Base-by-base conservation (phyloP, 805 yeast genomes). In the Isabelozyma gotoi region DNA sequence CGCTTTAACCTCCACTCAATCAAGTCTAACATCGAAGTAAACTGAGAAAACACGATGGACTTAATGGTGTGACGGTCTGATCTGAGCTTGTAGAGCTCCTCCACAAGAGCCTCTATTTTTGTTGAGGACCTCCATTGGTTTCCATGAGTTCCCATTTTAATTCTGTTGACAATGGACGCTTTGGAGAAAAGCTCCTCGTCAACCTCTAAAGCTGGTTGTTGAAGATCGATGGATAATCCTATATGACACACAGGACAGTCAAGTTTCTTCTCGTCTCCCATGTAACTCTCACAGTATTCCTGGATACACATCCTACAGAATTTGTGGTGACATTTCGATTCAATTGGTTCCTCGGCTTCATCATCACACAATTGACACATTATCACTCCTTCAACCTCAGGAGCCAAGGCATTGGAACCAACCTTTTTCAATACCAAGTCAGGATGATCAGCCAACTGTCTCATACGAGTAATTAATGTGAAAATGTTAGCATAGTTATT, bases 391-490 rank as follows among this genome's bases (percentile, higher is more conserved):
- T 76, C 77, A 5, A 69, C 60, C 11, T 78, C 79, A 20, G 55
- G 56, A 1, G 71, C 47, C 7, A 47, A 64, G 50, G 52, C 63
- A 51, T 55, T 66, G 8, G 67, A 57, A 3, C 78, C 78, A 21
- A 83, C 76, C 41, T 91, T 74, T 52, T 90, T 82, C 59, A 94
- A 71, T 1, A 94, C 97, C 49, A 94, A 71, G 67, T 94, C 99
- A 0, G 99, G 99, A 64, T 94, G 99, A 62, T 94, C 99, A 0
- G 99, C 98, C 54, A 94, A 73, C 65, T 94, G 99, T 56, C 99
- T 80, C 99, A 94, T 95, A 55, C 99, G 74, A 0, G 99, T 94
- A 56, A 94, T 91, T 44, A 94, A 75, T 0, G 98, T 91, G 68
- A 94, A 94, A 57, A 94, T 94, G 57, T 94, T 94, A 37, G 99